Conservation (phyloP, 495 filamentous ascomycete genomes). For the Letharia columbiana region DNA sequence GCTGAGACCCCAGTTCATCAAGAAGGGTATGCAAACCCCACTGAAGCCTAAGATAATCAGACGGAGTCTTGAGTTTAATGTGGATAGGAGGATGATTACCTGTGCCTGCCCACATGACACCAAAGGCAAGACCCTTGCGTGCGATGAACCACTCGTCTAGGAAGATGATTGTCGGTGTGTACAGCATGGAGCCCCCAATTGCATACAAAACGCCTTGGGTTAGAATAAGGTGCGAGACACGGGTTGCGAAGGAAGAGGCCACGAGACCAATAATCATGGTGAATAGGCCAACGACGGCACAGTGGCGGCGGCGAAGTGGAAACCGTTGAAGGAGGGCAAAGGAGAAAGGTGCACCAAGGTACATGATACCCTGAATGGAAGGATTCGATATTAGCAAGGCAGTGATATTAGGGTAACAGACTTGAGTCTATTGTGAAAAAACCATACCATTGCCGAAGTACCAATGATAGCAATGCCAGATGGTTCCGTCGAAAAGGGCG, state of each 20-base stretch:
- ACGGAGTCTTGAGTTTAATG: background rate
- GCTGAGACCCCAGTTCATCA: constrained; percentile 44
- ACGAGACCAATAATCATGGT: constrained; percentile 35
- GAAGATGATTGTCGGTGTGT: constrained; percentile 44
- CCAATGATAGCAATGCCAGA: constrained; percentile 43
- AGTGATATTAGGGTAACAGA: background rate
- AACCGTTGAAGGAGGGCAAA: constrained; percentile 43
- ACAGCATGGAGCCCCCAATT: constrained; percentile 43
- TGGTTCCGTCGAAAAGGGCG: constrained; percentile 33
- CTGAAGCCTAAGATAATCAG: constrained; percentile 32
- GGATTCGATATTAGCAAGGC: background rate
- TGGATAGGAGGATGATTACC: background rate
- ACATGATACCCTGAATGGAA: constrained; percentile 39
- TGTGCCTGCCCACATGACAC: constrained; percentile 41
- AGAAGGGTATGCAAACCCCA: constrained; percentile 45
- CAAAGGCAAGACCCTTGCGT: constrained; percentile 45
- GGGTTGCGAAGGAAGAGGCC: constrained; percentile 43
- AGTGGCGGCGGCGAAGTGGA: constrained; percentile 36
- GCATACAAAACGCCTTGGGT: constrained; percentile 50
- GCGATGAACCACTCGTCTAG: constrained; percentile 52
- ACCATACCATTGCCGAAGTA: constrained; percentile 38
- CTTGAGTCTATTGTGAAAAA: background rate
- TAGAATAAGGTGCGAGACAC: constrained; percentile 44
- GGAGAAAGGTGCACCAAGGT: constrained; percentile 46
- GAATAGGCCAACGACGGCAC: constrained; percentile 35